Evolutionary conservation across 1,284 basidiomycete genomes (phyloP), one percentile per base, ranked within the genome.

Genomic region (Tilletia walkeri): DNA sequence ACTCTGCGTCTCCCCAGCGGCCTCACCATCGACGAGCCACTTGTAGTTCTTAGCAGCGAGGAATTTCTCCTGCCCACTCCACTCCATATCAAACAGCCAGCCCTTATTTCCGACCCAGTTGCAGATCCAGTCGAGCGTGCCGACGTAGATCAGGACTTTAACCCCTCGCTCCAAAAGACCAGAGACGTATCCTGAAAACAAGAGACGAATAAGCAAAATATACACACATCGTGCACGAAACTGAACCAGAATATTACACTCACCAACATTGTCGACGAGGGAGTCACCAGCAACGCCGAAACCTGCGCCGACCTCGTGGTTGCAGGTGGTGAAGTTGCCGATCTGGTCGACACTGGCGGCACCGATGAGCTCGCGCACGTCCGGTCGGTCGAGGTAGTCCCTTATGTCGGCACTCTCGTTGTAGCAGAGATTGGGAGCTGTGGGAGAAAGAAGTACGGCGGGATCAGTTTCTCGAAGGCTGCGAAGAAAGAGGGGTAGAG

Each of bases 141-240:
- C 90, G 4, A 89, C 89, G 75, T 92, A 91, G 71, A 92, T 89
- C 67, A 93, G 85, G 30, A 92, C 85, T 24, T 88, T 86, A 49
- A 93, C 83, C 4, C 89, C 90, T 39, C 90, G 88, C 78, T 93
- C 92, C 24, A 94, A 88, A 45, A 94, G 86, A 1, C 86, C 89
- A 0, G 88, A 86, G 69, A 93, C 86, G 79, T 93, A 56, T 20
- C 54, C 54, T 56, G 41, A 45, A 45, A 14, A 45, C 6, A 14
- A 45, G 14, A 14, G 14, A 45, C 9, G 41, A 45, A 9, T 45
- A 45, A 45, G 9, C 41, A 45, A 45, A 45, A 7, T 45, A 14
- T 9, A 14, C 41, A 45, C 41, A 45, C 24, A 30, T 30, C 24
- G 24, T 30, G 24, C 41, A 45, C 41, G 14, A 7, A 45, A 1